Conservation (phyloP, 805 yeast genomes). For the Vanderwaltozyma yarrowii region DNA sequence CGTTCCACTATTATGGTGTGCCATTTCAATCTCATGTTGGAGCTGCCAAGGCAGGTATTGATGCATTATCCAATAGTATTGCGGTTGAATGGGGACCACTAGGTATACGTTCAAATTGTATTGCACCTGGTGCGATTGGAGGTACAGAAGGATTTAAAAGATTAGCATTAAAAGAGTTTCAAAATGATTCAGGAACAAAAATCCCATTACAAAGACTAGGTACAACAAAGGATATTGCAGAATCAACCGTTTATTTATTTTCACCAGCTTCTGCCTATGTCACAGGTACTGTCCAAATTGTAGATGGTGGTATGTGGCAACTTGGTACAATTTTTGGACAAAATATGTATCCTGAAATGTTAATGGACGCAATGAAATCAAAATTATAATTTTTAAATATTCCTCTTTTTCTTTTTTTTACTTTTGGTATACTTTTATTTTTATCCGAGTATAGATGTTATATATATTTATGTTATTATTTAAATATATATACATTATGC, state of each 20-base stretch:
- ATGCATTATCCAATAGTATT: constrained; percentile 70
- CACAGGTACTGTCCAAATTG: constrained; percentile 68
- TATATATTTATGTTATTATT: no score
- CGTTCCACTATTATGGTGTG: constrained; percentile 80
- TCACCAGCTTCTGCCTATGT: constrained; percentile 74
- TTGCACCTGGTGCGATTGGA: constrained; percentile 87
- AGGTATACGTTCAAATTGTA: constrained; percentile 72
- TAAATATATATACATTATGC: no score
- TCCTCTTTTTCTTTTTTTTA: not conserved
- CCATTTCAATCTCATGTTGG: constrained; percentile 87
- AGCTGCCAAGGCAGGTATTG: constrained; percentile 94
- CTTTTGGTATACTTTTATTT: not conserved
- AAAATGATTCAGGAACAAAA: constrained; percentile 32
- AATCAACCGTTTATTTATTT: constrained; percentile 73
- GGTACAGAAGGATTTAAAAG: constrained; percentile 81
- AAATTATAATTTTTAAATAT: constrained; percentile 26
- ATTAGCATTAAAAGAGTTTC: constrained; percentile 37
- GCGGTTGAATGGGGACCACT: constrained; percentile 90
- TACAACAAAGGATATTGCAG: constrained; percentile 67
- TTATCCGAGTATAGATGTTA: no score
- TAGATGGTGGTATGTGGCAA: constrained; percentile 92
- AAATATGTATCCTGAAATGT: constrained; percentile 36
- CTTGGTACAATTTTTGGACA: constrained; percentile 38
- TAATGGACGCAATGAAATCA: constrained; percentile 29
- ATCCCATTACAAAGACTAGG: constrained; percentile 60